Percentiles rank a stretch among this genome's conserved stretches.
Conservation (phyloP, 2,329 filamentous ascomycete genomes). For the Myriosclerotinia scirpicola region DNA sequence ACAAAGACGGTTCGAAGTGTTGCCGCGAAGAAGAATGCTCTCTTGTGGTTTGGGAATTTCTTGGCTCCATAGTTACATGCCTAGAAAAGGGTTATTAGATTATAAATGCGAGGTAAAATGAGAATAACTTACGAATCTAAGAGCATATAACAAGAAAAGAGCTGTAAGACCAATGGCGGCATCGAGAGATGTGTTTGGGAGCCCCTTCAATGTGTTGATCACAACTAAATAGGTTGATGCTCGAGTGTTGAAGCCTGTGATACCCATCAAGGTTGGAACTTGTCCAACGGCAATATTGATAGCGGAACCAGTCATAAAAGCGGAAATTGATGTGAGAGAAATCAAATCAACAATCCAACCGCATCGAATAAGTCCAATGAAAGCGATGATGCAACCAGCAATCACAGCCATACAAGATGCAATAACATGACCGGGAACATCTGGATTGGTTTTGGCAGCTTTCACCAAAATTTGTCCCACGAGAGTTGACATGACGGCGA, state of each 20-base stretch:
- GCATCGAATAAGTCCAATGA: conserved; percentile 74
- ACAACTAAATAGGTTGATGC: conserved; percentile 79
- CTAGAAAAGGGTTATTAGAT: conserved; percentile 10
- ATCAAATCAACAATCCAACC: conserved; percentile 95
- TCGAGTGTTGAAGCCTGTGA: conserved; percentile 66
- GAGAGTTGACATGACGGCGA: conserved; percentile 92
- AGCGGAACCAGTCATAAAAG: conserved; percentile 96
- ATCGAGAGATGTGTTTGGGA: conserved; percentile 68
- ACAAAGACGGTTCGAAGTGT: conserved; percentile 90
- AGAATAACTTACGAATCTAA: conserved; percentile 51
- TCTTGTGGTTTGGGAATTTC: conserved; percentile 67
- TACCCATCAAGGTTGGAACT: conserved; percentile 77
- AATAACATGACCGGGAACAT: conserved; percentile 63
- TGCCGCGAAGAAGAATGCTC: conserved; percentile 83
- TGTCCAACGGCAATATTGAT: conserved; percentile 86
- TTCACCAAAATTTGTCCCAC: conserved; percentile 77
- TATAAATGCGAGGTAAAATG: too few species aligned
- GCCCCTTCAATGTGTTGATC: conserved; percentile 75
- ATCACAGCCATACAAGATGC: conserved; percentile 79
- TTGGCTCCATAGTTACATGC: conserved; percentile 65
- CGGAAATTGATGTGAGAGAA: conserved; percentile 82
- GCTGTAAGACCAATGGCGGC: conserved; percentile 87
- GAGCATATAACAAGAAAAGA: conserved; percentile 72
- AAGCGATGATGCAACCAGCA: conserved; percentile 71
- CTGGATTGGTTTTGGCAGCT: conserved; percentile 56